Conservation (phyloP, 192 early-diverging fungal species). For the Podila epigama region DNA sequence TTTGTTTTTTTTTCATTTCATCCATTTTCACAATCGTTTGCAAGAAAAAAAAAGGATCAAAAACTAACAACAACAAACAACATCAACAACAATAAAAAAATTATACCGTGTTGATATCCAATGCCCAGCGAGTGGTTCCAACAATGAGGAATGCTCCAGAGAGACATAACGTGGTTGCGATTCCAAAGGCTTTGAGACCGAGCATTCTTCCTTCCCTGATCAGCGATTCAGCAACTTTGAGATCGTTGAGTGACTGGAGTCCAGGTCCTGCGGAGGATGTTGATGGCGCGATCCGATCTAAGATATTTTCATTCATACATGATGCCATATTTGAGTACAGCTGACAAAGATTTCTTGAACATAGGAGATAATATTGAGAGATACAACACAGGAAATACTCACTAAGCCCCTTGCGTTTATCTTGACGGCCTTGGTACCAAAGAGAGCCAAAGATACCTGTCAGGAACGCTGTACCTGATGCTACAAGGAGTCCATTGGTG, state of each 20-base stretch:
- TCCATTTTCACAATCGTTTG: too few species aligned
- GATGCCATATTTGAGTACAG: background rate
- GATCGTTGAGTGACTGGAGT: conserved; percentile 24
- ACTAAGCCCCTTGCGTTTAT: conserved; percentile 34
- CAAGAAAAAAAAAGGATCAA: too few species aligned
- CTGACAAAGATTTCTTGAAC: background rate
- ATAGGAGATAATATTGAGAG: background rate
- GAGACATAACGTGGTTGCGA: conserved; percentile 39
- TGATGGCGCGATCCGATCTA: background rate
- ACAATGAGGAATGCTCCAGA: conserved; percentile 35
- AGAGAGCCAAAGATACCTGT: conserved; percentile 47
- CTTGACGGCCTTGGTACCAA: conserved; percentile 38
- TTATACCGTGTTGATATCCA: conserved; percentile 41
- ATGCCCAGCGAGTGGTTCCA: conserved; percentile 36
- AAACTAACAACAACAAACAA: too few species aligned
- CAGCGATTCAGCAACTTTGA: conserved; percentile 32
- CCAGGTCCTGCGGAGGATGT: conserved; percentile 11
- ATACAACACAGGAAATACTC: background rate
- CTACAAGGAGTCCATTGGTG: conserved; percentile 39
- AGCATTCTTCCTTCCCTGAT: conserved; percentile 41
- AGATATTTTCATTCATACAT: background rate
- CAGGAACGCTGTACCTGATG: conserved; percentile 39
- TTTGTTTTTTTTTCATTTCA: too few species aligned
- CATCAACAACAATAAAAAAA: too few species aligned
- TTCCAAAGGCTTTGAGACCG: conserved; percentile 41